Base-by-base conservation (phyloP, 2,329 filamentous ascomycete genomes). In the Fusarium napiforme region DNA sequence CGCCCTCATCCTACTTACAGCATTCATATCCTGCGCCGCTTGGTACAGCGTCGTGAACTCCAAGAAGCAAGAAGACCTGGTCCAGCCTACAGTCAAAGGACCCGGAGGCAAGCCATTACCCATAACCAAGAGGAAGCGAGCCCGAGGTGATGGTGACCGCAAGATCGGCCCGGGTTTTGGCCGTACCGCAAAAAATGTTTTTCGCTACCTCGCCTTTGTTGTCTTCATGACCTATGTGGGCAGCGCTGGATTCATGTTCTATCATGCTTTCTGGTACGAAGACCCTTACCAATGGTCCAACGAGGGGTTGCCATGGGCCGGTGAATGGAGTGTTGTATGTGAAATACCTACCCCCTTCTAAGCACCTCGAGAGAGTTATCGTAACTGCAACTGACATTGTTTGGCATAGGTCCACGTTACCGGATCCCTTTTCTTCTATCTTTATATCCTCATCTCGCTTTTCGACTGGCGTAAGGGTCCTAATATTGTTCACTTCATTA, bases 31-130 rank as follows among this genome's bases (percentile, higher is more conserved):
- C 43, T 81, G 86, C 61, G 85, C 87, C 49, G 86, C 85, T 39
- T 83, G 85, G 69, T 86, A 89, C 79, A 89, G 87, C 77, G 83
- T 90, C 46, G 81, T 86, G 78, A 85, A 84, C 63, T 84, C 87
- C 36, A 85, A 84, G 73, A 86, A 84, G 60, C 84, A 85, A 64
- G 86, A 87, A 42, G 83, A 86, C 71, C 78, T 84, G 40, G 79
- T 85, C 28, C 81, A 82, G 59, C 87, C 86, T 28, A 85, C 82
- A 37, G 82, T 89, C 73, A 91, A 87, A 60, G 95, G 95, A n/a
- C 95, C 95, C 3, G 95, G 94, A 63, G 96, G 95, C 75, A 95
- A 97, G 81, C 94, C 94, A 39, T 85, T 98, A 60, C 95, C 94
- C n/a, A 80, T 86, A 56, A 89, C 87, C 67, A 93, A 91, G 79